Evolutionary conservation across 306 rosid genomes (phyloP), one percentile per base, ranked within the genome.

Genomic region (Comarum palustre): DNA sequence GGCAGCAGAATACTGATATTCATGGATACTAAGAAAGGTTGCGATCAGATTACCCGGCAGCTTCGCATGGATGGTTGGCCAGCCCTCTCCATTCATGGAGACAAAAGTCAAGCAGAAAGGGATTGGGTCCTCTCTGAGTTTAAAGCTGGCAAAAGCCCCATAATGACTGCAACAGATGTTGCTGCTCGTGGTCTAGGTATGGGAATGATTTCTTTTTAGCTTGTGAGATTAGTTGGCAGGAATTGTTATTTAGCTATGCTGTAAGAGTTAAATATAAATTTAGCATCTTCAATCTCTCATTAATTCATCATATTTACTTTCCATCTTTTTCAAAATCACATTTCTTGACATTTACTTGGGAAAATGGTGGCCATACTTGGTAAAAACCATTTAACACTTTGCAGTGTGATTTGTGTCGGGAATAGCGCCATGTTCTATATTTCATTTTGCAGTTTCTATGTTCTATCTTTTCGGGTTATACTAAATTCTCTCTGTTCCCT

Each of bases 41-140:
- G 99, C 75, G 99, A 94, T 84, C 99, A 91, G 75, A 86, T 88
- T 69, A 94, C 99, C 16, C 79, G 96, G 67, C 96, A 91, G 81
- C 99, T 90, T 75, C 97, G 93, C 75, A 94, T 90, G 97, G 99
- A 94, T 87, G 99, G 97, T 63, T 91, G 99, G 99, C 99, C 97
- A 27, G 99, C 99, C 63, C 97, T 94, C 60, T 91, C 99, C 34
- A 94, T 91, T 79, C 99, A 94, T 71, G 99, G 99, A 64, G 96
- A 94, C 73, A 91, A 94, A 86, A 94, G 99, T 84, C 99, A 90
- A 86, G 97, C 97, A 59, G 99, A 94, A 86, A 91, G 99, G 77
- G 97, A 94, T 87, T 94, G 99, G 97, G 99, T 91, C 61, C 96
- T 94, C 66, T 94, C 96, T 25, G 97, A 94, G 84, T 94, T 94